Evolutionary conservation across 345 rosid genomes (phyloP), one percentile per base, ranked within the genome.

Genomic region (Salix purpurea): DNA sequence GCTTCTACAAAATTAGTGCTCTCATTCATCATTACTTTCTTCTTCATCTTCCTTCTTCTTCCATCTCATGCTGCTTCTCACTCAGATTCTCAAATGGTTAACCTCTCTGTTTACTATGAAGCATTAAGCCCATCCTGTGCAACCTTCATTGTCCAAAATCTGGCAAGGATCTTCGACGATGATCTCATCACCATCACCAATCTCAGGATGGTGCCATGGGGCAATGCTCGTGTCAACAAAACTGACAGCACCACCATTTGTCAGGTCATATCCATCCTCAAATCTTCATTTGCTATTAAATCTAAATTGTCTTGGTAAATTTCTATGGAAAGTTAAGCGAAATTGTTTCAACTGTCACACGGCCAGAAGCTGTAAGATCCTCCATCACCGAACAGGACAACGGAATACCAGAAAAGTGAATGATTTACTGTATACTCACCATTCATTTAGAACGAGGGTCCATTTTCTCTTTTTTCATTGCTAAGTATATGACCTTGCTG

Each of bases 161-260:
- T 87, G 0, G 50, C 18, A 24, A 44, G 14, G n/a, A 74, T 80
- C 65, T 85, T 87, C 79, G 56, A 79, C 73, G 83, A 83, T 73
- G 85, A 69, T 50, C 82, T 87, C 36, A 83, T 83, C 73, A 64
- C 75, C 81, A 77, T 87, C 65, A 71, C 81, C 82, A 83, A 79
- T 71, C 89, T 87, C 78, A 85, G 86, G 79, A 72, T 87, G 64
- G 78, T 87, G 19, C 89, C 89, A 28, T 87, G 85, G 86, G 87
- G 87, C 2, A 75, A 77, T 70, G 84, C 87, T 70, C 62, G 42
- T 61, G 6, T 80, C 78, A 72, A 39, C 46, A 61, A 50, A 24
- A 28, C 74, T 24, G 72, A 77, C 74, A 50, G 44, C 67, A 54
- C 54, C 76, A 65, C 69, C n/a, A 46, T 72, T 48, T 86, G 89